Evolutionary conservation across 2,329 filamentous ascomycete species (phyloP).

Genomic region (Pseudogymnoascus pannorum): DNA sequence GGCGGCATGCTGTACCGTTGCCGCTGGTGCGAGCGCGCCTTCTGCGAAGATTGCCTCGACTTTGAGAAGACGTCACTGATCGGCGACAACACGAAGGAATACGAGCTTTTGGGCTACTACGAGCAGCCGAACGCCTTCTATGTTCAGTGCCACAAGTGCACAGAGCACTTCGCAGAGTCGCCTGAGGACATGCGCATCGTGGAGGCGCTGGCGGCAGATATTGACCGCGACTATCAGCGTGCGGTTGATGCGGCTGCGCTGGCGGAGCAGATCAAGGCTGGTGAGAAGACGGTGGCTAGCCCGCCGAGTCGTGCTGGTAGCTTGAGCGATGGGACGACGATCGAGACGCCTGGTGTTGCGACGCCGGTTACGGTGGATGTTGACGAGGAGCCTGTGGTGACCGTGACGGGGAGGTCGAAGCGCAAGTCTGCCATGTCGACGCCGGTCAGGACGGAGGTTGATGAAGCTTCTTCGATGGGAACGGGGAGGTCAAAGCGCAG

Average conservation of each 20-base stretch:
- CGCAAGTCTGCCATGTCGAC: neutral
- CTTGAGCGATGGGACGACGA: constrained; percentile 29
- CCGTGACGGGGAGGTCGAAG: neutral
- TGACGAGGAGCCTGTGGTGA: constrained; percentile 11
- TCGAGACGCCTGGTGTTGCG: constrained; percentile 24
- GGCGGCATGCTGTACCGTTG: constrained; percentile 42
- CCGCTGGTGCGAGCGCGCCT: constrained; percentile 46
- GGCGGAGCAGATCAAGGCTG: neutral
- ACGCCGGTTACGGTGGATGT: constrained; percentile 21
- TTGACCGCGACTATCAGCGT: constrained; percentile 19
- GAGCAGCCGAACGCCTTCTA: constrained; percentile 41
- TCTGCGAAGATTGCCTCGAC: constrained; percentile 52
- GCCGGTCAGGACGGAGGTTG: neutral
- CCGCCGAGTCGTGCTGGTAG: constrained; percentile 16
- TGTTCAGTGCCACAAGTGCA: constrained; percentile 42
- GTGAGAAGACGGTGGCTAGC: neutral
- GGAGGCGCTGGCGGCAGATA: constrained; percentile 22
- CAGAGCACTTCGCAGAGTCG: constrained; percentile 29
- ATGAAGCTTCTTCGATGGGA: neutral
- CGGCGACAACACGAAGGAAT: constrained; percentile 45
- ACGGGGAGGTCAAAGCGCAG: neutral
- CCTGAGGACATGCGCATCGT: constrained; percentile 25
- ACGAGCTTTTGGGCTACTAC: constrained; percentile 41
- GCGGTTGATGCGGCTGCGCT: neutral
- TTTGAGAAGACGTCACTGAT: constrained; percentile 43